These are phyloP conservation scores for Cyanodermella asteris DNA, from an alignment of 2,329 filamentous ascomycete genomes.

Conservation along the genomic window DNA sequence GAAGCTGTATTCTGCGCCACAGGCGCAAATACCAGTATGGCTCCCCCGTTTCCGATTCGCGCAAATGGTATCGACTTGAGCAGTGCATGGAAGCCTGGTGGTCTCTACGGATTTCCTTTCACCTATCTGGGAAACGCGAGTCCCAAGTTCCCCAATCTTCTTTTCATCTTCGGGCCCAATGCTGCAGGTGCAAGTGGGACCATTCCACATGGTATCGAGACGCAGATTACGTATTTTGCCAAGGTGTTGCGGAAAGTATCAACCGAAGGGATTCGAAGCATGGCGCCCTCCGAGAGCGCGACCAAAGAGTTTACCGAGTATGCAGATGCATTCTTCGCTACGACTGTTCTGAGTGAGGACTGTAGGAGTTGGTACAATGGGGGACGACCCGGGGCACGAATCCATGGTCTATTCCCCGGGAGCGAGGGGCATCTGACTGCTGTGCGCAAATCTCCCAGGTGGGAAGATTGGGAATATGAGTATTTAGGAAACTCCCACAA, in stretches of 20 bases:
- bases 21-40: conserved; percentile 37
- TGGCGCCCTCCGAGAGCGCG: conserved; percentile 34
- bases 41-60: conserved; percentile 38
- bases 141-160: conserved; percentile 44
- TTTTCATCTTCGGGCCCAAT: conserved; percentile 42
- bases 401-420: conserved; percentile 50
- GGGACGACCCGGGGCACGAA: conserved; percentile 35
- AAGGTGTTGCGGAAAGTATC: conserved; percentile 45
- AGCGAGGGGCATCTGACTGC: conserved; percentile 40
- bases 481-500: conserved; percentile 23
- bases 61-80: conserved; percentile 32
- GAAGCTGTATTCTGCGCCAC: conserved; percentile 49
- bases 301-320: conserved; percentile 43
- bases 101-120: conserved; percentile 39
- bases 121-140: conserved; percentile 43
- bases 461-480: conserved; percentile 37
- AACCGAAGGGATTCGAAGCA: conserved; percentile 41
- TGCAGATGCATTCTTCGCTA: conserved; percentile 32
- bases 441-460: conserved; percentile 32
- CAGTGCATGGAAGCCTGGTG: conserved; percentile 33
- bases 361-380: conserved; percentile 57
- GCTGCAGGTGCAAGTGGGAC: conserved; percentile 39
- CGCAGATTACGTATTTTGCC: conserved; percentile 41
- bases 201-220: conserved; percentile 45
- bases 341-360: conserved; percentile 34